Percentiles rank a stretch among this genome's conserved stretches.
These are phyloP conservation scores for Hymenoscyphus scutula DNA, from an alignment of 2,329 filamentous ascomycete genomes.

Conservation along the genomic window DNA sequence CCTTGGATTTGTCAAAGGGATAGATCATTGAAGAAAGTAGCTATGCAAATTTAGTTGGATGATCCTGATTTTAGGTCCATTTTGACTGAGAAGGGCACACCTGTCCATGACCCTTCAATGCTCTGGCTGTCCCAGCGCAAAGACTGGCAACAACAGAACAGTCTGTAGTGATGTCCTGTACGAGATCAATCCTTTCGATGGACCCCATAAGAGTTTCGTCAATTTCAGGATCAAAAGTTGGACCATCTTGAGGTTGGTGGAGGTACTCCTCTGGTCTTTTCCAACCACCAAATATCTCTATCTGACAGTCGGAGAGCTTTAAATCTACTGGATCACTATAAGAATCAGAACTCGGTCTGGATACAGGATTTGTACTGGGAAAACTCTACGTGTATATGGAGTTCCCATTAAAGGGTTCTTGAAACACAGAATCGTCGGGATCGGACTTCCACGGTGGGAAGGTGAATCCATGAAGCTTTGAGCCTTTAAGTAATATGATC, in stretches of 20 bases:
- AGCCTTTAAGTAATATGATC: slow-evolving; percentile 72
- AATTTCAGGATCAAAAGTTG: slow-evolving; percentile 17
- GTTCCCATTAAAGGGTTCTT: slow-evolving; percentile 44
- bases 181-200: slow-evolving; percentile 68
- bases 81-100: slow-evolving; percentile 43
- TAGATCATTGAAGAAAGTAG: slow-evolving; percentile 71
- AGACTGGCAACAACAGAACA: slow-evolving; percentile 96
- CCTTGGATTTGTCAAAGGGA: slow-evolving; percentile 63
- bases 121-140: slow-evolving; percentile 73
- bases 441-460: slow-evolving; percentile 82
- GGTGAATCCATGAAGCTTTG: slow-evolving; percentile 75
- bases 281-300: slow-evolving; percentile 79
- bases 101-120: slow-evolving; percentile 65
- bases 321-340: slow-evolving; percentile 67
- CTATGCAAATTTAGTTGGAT: slow-evolving; percentile 40
- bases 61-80: neutral
- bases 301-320: slow-evolving; percentile 71
- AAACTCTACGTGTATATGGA: slow-evolving; percentile 60
- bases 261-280: slow-evolving; percentile 70
- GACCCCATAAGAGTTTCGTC: slow-evolving; percentile 54
- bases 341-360: slow-evolving; percentile 26
- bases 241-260: slow-evolving; percentile 8
- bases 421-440: slow-evolving; percentile 62
- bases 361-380: slow-evolving; percentile 3
- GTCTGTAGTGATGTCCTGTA: slow-evolving; percentile 93